Percentiles rank a stretch among this genome's conserved stretches.
Evolutionary conservation across 2,329 filamentous ascomycete species (phyloP).

Genomic region (Tolypocladium nubicola): DNA sequence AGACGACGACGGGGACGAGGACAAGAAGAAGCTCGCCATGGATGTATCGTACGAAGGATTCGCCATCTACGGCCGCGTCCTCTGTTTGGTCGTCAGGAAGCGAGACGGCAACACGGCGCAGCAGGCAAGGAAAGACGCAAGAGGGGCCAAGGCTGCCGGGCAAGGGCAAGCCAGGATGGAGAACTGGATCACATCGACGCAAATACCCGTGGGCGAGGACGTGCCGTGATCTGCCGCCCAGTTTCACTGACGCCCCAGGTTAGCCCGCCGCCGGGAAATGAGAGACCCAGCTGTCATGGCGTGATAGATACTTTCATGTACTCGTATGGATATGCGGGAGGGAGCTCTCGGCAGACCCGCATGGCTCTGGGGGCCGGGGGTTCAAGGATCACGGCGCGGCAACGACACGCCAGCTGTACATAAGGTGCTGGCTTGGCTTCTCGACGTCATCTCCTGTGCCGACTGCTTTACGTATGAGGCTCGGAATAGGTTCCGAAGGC

Average conservation of each 20-base stretch:
- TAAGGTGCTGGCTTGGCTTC: neutral
- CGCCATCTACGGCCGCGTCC: constrained; percentile 83
- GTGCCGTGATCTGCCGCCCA: constrained; percentile 11
- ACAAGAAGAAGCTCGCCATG: constrained; percentile 87
- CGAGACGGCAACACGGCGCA: constrained; percentile 43
- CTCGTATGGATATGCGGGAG: neutral
- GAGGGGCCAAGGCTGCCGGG: constrained; percentile 28
- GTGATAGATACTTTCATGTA: neutral
- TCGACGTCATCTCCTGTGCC: too few species aligned
- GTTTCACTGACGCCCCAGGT: neutral
- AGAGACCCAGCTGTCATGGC: neutral
- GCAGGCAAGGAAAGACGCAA: constrained; percentile 16
- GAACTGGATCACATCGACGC: constrained; percentile 76
- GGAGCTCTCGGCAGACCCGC: neutral
- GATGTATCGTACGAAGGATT: constrained; percentile 90
- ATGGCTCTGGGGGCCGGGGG: too few species aligned
- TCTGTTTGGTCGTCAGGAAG: constrained; percentile 81
- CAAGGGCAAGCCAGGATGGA: constrained; percentile 67
- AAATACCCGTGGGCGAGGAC: constrained; percentile 39
- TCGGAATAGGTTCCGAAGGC: neutral
- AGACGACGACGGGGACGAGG: constrained; percentile 35
- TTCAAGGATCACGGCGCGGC: neutral
- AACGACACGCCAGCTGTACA: neutral
- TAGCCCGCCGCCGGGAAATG: neutral
- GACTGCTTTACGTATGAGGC: neutral